Percentiles rank a stretch among this genome's conserved stretches.
Evolutionary conservation across 208 protist species (phyloP).

Genomic region (Naegleria fowleri): DNA sequence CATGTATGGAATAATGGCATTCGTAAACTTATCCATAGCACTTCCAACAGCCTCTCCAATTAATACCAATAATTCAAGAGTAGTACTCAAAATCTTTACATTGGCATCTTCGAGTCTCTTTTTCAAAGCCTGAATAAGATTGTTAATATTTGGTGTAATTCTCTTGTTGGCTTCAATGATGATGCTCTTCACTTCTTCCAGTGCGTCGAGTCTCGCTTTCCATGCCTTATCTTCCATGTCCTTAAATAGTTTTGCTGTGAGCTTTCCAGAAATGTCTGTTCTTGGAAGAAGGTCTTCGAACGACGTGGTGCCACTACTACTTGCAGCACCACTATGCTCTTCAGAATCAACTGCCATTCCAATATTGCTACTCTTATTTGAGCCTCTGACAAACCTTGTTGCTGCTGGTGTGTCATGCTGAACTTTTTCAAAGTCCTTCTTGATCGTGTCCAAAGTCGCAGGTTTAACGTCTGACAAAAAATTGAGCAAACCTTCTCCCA

Average conservation of each 20-base stretch:
- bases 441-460: neutral
- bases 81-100: slow-evolving; percentile 11
- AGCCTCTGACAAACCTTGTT: neutral
- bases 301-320: neutral
- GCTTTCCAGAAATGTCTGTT: neutral
- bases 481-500: neutral
- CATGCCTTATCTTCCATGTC: neutral
- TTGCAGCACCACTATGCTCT: neutral
- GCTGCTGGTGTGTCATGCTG: neutral
- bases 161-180: neutral
- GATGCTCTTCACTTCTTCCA: neutral
- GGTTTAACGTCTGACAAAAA: slow-evolving; percentile 24
- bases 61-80: neutral
- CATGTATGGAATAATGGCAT: neutral
- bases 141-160: slow-evolving; percentile 9
- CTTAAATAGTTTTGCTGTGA: neutral
- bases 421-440: slow-evolving; percentile 24
- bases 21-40: neutral
- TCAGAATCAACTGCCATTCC: neutral
- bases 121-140: slow-evolving; percentile 22
- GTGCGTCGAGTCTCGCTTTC: slow-evolving; percentile 5
- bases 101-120: slow-evolving; percentile 17
- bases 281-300: neutral
- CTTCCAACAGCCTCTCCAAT: neutral
- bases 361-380: neutral